These are phyloP conservation scores for Cystobasidiaceae sp. DNA, from an alignment of 1,284 basidiomycete species.

Conservation along the genomic window DNA sequence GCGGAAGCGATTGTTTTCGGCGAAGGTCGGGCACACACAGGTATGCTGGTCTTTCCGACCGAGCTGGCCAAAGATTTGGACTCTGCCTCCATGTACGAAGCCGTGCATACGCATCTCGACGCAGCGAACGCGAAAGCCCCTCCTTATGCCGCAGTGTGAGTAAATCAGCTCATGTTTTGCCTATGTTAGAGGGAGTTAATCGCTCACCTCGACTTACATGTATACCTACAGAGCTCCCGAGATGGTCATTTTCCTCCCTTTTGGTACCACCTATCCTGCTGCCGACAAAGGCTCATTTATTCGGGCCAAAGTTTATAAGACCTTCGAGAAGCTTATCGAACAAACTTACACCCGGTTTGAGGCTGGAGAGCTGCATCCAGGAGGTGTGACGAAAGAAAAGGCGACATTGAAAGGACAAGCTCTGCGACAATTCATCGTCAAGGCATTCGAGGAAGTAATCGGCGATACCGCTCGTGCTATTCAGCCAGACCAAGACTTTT, in stretches of 20 bases:
- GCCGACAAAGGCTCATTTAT: conserved; percentile 53
- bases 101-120: neutral
- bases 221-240: conserved; percentile 55
- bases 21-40: conserved; percentile 54
- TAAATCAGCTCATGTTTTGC: conserved; percentile 54
- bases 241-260: conserved; percentile 53
- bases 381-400: conserved; percentile 37
- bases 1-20: conserved; percentile 59
- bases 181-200: too few relatives aligned
- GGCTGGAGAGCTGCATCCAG: conserved; percentile 43
- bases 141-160: conserved; percentile 53
- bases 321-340: conserved; percentile 54
- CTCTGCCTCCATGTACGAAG: conserved; percentile 23
- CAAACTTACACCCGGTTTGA: conserved; percentile 54
- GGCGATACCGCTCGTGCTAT: too few relatives aligned
- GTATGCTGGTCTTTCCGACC: conserved; percentile 57
- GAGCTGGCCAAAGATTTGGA: conserved; percentile 45
- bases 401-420: conserved; percentile 31
- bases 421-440: neutral
- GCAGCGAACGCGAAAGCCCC: conserved; percentile 50
- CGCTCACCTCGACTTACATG: too few relatives aligned
- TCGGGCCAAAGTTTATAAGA: conserved; percentile 52
- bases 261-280: conserved; percentile 50
- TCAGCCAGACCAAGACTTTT: too few relatives aligned
- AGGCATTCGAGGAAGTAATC: too few relatives aligned